These are phyloP conservation scores for Pythium apleroticum DNA, from an alignment of 352 stramenopile species.

Conservation along the genomic window DNA sequence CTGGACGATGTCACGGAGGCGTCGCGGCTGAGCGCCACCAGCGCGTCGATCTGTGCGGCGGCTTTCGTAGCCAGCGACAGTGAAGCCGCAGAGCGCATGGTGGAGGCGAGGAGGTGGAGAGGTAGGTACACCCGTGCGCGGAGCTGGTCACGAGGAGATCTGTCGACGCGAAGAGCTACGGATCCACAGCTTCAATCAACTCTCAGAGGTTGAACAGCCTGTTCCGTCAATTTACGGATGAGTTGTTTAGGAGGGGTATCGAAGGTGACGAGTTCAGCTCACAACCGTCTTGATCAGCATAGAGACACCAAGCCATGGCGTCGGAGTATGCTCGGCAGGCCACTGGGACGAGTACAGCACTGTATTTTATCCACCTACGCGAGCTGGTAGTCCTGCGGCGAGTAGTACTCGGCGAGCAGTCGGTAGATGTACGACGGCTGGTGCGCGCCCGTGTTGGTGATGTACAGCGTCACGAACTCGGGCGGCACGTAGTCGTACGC, in stretches of 20 bases:
- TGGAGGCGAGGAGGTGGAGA: too few relatives aligned
- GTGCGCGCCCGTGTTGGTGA: conserved; percentile 98
- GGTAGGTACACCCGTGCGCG: not conserved
- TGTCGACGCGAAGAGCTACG: not conserved
- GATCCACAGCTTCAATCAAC: conserved; percentile 4
- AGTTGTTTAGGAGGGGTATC: not conserved
- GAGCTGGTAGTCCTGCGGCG: conserved; percentile 94
- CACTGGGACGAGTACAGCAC: not conserved
- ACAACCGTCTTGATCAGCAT: too few relatives aligned
- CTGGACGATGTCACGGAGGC: conserved; percentile 1
- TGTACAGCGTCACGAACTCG: conserved; percentile 96
- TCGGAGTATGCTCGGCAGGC: too few relatives aligned
- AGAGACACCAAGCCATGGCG: not conserved
- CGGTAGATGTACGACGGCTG: conserved; percentile 99
- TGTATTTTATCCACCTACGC: conserved; percentile 35
- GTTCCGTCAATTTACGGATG: too few relatives aligned
- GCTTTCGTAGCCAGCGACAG: conserved; percentile 16
- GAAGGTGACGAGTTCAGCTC: not conserved
- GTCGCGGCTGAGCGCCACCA: conserved; percentile 28
- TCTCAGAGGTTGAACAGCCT: not conserved
- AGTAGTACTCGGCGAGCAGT: conserved; percentile 98
- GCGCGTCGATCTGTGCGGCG: conserved; percentile 25
- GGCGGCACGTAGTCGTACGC: conserved; percentile 98
- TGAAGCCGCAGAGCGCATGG: conserved; percentile 24
- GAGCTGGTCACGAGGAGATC: too few relatives aligned